Evolutionary conservation across 257 asterid genomes (phyloP), one percentile per base, ranked within the genome.

Genomic region (Cinchona pubescens): DNA sequence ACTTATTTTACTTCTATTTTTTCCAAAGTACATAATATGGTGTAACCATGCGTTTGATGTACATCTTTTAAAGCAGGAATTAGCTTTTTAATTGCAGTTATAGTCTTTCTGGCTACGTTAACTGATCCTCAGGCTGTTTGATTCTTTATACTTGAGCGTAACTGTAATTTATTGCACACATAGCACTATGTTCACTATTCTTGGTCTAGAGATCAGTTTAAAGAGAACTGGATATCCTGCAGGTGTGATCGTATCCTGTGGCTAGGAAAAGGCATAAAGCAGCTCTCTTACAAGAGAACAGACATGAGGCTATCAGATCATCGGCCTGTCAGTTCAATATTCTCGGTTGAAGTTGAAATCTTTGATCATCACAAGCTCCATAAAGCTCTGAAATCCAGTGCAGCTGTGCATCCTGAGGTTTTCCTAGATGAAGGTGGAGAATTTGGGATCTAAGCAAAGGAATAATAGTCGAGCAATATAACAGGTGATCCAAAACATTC

Each of bases 211-310:
- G 13, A 61, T 30, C 16, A 35, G 43, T 29, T 29, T 5, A 12
- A 51, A 32, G 14, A 65, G 64, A 66, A 11, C 25, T 67, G 34
- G 12, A 46, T 19, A 45, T 78, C 59, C 19, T 75, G 80, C 91
- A 93, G 97, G 98, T 93, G 98, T 76, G 98, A 94, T 79, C 94
- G 98, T 1, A 87, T 94, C 81, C 89, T 94, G 4, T 94, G 97
- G 96, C 80, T 86, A 11, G 98, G 98, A 63, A 90, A 88, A 81
- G 98, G 97, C 82, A 90, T 94, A 30, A 94, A 85, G 78, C 97
- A 94, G 72, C 84, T 87, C 0, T 80, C 78, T 27, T 94, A 94
- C 83, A 82, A 84, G 77, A 77, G 97, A 67, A 83, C 94, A 45
- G 96, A 92, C 79, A 79, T 83, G 32, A 85, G 58, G 76, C 82